Percentiles rank a stretch among this genome's conserved stretches.
Evolutionary conservation across 225 moss, liverwort and hornwort genomes (phyloP).

Genomic region (Marchantia paleacea): DNA sequence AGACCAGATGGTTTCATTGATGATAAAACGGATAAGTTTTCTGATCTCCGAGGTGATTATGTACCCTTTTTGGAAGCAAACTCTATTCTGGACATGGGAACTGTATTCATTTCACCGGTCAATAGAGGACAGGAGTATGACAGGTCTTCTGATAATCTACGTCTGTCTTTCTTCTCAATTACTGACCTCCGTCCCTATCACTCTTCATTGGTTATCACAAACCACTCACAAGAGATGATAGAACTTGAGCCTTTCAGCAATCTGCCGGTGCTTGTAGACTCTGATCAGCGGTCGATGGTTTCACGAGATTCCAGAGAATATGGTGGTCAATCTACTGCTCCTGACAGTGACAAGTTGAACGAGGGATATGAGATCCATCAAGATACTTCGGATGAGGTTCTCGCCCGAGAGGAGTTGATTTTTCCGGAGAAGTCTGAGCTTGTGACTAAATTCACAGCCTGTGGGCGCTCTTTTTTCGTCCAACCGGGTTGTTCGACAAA

Average conservation of each 20-base stretch:
- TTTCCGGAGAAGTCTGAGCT: slow-evolving; percentile 19
- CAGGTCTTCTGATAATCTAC: slow-evolving; percentile 25
- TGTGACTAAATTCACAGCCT: slow-evolving; percentile 42
- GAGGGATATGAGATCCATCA: neutral
- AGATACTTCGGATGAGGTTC: neutral
- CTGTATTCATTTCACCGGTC: slow-evolving; percentile 62
- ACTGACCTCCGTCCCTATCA: slow-evolving; percentile 62
- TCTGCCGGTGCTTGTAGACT: slow-evolving; percentile 50
- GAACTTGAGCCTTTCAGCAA: slow-evolving; percentile 72
- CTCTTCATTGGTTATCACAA: slow-evolving; percentile 65
- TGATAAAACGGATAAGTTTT: slow-evolving; percentile 27
- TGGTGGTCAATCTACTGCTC: neutral
- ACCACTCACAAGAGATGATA: slow-evolving; percentile 49
- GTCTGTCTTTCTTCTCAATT: slow-evolving; percentile 36
- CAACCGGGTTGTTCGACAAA: slow-evolving; percentile 47
- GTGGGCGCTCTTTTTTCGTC: slow-evolving; percentile 57
- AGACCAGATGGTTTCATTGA: slow-evolving; percentile 32
- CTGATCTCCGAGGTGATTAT: slow-evolving; percentile 22
- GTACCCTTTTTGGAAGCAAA: slow-evolving; percentile 47
- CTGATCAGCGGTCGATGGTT: neutral
- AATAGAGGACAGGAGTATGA: slow-evolving; percentile 31
- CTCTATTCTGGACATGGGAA: slow-evolving; percentile 59
- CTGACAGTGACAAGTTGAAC: neutral
- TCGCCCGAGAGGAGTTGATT: neutral
- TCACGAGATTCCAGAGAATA: neutral